These are phyloP conservation scores for Pyrenochaeta sp. DNA, from an alignment of 2,329 filamentous ascomycete species.

Conservation along the genomic window DNA sequence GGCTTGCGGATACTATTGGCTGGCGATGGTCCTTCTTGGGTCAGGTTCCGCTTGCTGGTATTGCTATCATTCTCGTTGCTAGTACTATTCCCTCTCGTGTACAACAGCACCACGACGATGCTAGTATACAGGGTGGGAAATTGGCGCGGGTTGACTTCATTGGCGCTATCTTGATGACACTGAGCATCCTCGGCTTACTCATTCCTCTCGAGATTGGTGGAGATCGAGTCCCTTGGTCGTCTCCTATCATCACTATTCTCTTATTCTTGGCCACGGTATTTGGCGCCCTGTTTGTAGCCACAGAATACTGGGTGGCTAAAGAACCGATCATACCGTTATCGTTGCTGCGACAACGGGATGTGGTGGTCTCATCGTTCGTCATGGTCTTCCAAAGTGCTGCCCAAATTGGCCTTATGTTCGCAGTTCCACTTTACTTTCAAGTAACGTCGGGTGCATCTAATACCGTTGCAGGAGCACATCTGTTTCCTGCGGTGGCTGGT, in stretches of 20 bases:
- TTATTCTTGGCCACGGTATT: conserved; percentile 42
- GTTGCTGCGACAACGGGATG: conserved; percentile 62
- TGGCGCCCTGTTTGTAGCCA: conserved; percentile 36
- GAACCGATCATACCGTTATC: conserved; percentile 68
- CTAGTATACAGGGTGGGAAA: conserved; percentile 15
- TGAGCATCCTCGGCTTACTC: conserved; percentile 55
- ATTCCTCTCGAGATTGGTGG: conserved; percentile 61
- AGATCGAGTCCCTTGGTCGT: conserved; percentile 50
- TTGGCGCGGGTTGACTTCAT: conserved; percentile 67
- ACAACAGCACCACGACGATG: neutral
- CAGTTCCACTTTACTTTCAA: conserved; percentile 75
- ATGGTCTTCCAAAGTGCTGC: conserved; percentile 63
- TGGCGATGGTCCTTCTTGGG: conserved; percentile 72
- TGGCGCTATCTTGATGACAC: conserved; percentile 59
- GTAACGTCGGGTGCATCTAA: conserved; percentile 66
- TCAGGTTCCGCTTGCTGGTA: conserved; percentile 64
- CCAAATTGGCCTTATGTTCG: conserved; percentile 71
- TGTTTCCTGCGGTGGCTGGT: conserved; percentile 73
- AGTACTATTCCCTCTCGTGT: conserved; percentile 24
- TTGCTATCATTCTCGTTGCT: conserved; percentile 60
- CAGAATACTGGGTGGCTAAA: conserved; percentile 54
- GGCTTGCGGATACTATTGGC: conserved; percentile 68
- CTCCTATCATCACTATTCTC: conserved; percentile 42
- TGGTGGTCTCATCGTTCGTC: conserved; percentile 63
- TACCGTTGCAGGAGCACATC: conserved; percentile 66